Percentiles rank a stretch among this genome's conserved stretches.
Conservation (phyloP, 2,329 filamentous ascomycete genomes). For the Blastomyces silverae region DNA sequence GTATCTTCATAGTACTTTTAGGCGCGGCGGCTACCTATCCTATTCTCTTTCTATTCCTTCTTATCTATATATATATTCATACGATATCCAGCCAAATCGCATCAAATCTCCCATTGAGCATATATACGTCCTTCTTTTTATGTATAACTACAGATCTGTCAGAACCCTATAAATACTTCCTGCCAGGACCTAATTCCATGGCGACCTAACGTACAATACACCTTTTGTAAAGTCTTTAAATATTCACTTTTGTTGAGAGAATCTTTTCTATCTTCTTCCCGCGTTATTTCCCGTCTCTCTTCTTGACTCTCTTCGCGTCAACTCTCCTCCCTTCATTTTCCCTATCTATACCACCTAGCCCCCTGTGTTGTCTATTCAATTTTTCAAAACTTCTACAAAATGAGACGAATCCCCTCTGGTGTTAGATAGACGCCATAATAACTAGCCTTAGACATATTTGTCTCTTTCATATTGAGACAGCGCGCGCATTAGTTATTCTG, state of each 20-base stretch:
- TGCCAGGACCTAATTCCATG: background rate
- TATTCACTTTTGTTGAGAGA: background rate
- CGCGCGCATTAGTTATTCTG: too few species aligned
- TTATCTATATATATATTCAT: slow-evolving; percentile 6
- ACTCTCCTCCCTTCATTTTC: background rate
- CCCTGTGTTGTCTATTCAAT: too few species aligned
- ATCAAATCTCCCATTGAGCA: background rate
- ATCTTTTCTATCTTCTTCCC: too few species aligned
- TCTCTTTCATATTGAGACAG: too few species aligned
- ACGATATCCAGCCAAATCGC: background rate
- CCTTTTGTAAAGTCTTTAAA: background rate
- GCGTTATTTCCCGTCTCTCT: background rate
- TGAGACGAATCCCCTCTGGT: too few species aligned
- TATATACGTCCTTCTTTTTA: background rate
- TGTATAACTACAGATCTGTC: background rate
- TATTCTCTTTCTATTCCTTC: background rate
- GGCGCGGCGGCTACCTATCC: background rate
- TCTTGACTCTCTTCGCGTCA: background rate
- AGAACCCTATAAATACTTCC: background rate
- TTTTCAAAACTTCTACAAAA: too few species aligned
- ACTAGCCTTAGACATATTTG: too few species aligned
- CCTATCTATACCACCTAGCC: too few species aligned
- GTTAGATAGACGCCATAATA: too few species aligned
- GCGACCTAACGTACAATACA: background rate
- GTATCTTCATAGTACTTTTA: background rate